Evolutionary conservation across 192 early-diverging fungal species (phyloP).

Genomic region (Coemansia sp.): DNA sequence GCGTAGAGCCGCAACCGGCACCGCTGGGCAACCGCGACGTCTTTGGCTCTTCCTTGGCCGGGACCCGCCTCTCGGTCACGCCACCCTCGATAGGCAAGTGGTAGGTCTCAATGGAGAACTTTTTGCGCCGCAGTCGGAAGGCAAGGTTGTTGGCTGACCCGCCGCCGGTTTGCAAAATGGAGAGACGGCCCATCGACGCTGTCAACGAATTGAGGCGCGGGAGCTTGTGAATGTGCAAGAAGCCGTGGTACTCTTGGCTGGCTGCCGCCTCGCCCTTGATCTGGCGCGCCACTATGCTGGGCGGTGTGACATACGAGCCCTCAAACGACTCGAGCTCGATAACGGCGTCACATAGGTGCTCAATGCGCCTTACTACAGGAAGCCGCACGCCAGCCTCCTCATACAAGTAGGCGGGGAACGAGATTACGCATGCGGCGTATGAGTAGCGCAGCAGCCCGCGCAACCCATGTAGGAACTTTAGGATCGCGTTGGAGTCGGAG

Average conservation of each 20-base stretch:
- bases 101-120: conserved; percentile 92
- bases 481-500: conserved; percentile 55
- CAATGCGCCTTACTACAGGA: conserved; percentile 66
- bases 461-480: conserved; percentile 75
- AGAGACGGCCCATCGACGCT: conserved; percentile 70
- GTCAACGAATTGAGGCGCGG: conserved; percentile 77
- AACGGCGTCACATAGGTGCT: conserved; percentile 84
- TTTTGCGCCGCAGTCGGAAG: conserved; percentile 87
- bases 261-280: conserved; percentile 60
- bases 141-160: conserved; percentile 72
- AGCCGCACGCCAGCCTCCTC: conserved; percentile 43
- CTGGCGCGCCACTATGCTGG: conserved; percentile 57
- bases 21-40: background rate
- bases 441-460: conserved; percentile 78
- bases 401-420: conserved; percentile 82
- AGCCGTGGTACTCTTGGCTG: conserved; percentile 78
- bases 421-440: conserved; percentile 74
- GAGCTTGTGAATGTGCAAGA: conserved; percentile 85
- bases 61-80: conserved; percentile 64
- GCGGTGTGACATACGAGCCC: conserved; percentile 55
- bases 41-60: conserved; percentile 29
- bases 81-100: conserved; percentile 95
- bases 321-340: conserved; percentile 95
- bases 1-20: conserved; percentile 53
- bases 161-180: conserved; percentile 61